Conservation (phyloP, 208 protist species). For the Histomonas meleagridis region DNA sequence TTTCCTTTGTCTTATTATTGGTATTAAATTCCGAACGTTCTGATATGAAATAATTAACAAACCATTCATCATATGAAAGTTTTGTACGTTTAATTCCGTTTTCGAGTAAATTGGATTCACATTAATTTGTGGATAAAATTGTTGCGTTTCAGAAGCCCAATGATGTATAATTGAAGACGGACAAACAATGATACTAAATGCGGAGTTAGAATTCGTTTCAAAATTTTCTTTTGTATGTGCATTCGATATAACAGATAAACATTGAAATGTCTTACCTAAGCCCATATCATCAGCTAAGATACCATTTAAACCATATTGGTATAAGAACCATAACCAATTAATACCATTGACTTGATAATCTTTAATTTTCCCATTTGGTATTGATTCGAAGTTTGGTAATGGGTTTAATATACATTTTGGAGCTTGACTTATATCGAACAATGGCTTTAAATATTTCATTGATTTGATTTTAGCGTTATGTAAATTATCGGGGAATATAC, state of each 20-base stretch:
- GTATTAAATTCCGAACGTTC: slow-evolving; percentile 60
- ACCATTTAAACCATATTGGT: slow-evolving; percentile 61
- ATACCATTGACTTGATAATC: slow-evolving; percentile 91
- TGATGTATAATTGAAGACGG: slow-evolving; percentile 66
- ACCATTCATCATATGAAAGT: background rate
- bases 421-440: background rate
- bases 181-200: slow-evolving; percentile 66
- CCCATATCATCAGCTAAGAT: slow-evolving; percentile 72
- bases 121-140: slow-evolving; percentile 55
- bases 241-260: slow-evolving; percentile 61
- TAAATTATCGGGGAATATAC: background rate
- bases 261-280: slow-evolving; percentile 75
- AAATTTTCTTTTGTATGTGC: background rate
- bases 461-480: background rate
- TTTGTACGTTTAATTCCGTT: background rate
- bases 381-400: background rate
- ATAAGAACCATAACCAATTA: slow-evolving; percentile 72
- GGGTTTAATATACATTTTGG: background rate
- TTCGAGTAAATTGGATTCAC: background rate
- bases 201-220: background rate
- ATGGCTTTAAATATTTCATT: background rate
- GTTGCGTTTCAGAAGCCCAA: slow-evolving; percentile 66
- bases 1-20: slow-evolving; percentile 39
- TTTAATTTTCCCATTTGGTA: slow-evolving; percentile 37
- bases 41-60: slow-evolving; percentile 67